Conservation (phyloP, 495 filamentous ascomycete species). For the Podospora comata region DNA sequence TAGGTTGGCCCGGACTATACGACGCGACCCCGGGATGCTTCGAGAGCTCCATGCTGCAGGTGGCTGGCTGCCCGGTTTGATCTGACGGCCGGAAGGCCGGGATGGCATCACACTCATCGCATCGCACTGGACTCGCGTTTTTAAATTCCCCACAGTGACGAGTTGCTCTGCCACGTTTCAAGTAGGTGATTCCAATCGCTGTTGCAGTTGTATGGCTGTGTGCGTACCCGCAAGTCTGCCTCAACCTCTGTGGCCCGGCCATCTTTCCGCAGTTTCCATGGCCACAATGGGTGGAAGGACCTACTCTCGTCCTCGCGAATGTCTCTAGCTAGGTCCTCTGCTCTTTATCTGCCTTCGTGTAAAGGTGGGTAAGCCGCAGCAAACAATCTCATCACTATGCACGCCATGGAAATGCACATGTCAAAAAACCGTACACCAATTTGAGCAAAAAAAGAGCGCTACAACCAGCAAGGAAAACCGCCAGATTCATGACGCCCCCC, state of each 20-base stretch:
- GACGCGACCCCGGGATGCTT: no score
- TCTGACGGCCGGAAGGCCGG: not conserved
- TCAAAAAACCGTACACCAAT: not conserved
- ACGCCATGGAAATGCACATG: not conserved
- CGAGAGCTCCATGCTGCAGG: not conserved
- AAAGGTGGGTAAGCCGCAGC: not conserved
- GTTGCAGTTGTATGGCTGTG: not conserved
- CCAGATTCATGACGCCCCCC: not conserved
- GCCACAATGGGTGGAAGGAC: not conserved
- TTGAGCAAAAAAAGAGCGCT: not conserved
- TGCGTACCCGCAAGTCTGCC: not conserved
- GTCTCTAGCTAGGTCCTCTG: not conserved
- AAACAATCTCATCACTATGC: not conserved
- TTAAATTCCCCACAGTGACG: not conserved
- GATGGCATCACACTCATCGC: not conserved
- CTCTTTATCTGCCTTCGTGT: not conserved
- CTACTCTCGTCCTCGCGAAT: not conserved
- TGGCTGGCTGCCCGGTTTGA: not conserved
- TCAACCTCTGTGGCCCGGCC: not conserved
- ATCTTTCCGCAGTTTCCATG: not conserved
- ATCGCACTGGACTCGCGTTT: not conserved
- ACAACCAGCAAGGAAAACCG: not conserved
- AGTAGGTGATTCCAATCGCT: not conserved
- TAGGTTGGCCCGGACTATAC: no score
- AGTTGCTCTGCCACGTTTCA: slow-evolving; percentile 1